Conservation (phyloP, 805 yeast genomes). For the Saturnispora dispora region DNA sequence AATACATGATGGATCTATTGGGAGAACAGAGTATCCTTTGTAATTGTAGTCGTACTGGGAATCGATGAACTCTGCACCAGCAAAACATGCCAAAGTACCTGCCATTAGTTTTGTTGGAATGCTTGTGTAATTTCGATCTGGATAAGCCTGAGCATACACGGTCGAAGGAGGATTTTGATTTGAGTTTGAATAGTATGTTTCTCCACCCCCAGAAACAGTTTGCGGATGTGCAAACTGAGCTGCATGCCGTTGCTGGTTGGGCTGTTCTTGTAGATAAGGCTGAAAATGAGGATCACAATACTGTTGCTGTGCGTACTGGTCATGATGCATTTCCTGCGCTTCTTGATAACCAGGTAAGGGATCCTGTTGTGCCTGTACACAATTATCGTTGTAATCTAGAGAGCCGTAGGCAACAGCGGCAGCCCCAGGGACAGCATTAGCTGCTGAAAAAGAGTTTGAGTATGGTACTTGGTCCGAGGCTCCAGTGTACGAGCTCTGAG, state of each 20-base stretch:
- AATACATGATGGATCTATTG: neutral
- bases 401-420: neutral
- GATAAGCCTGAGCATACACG: neutral
- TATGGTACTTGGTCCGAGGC: no score
- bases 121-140: neutral
- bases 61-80: conserved; percentile 23
- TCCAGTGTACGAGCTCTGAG: neutral
- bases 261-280: neutral
- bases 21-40: conserved; percentile 10
- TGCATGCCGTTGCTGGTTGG: neutral
- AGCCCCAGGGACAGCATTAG: neutral
- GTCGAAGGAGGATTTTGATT: neutral
- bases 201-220: neutral
- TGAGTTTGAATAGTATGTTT: neutral
- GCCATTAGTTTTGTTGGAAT: conserved; percentile 17
- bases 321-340: neutral
- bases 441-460: neutral
- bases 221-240: neutral
- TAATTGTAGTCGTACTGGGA: conserved; percentile 10
- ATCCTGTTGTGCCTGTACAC: neutral
- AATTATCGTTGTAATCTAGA: neutral
- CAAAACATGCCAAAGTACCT: conserved; percentile 29
- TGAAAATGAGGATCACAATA: neutral
- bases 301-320: neutral
- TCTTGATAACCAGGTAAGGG: neutral